Base-by-base conservation (phyloP, 176 grass and related monocot genomes). In the Ensete glaucum region DNA sequence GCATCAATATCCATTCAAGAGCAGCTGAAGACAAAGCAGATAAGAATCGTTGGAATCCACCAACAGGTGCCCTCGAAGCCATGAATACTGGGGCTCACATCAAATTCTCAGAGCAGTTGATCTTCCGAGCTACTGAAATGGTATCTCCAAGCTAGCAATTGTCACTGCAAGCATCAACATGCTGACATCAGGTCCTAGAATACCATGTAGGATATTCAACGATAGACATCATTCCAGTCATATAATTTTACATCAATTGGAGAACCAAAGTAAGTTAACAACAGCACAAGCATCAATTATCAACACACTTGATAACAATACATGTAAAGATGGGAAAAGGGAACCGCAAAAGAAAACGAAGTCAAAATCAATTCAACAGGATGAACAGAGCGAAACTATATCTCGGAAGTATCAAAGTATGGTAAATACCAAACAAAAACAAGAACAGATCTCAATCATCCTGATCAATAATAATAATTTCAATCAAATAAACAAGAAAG, bases 1-100 rank as follows among this genome's bases (percentile, higher is more conserved):
- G 56, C 76, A 97, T 93, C 85, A 97, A 83, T 48, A 90, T 85
- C 93, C 89, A 90, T 77, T 97, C 93, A 9, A 90, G 85, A 72
- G 84, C 80, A 2, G 84, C 90, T 0, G 77, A 82, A 9, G 93
- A 93, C 17, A 97, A 64, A 9, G 76, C 24, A n/a, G 63, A 64
- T 8, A 83, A 85, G 26, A 88, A 50, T 58, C 67, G 60, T 16
- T 53, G 72, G 24, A 65, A 43, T 12, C 16, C 29, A 53, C 65
- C 70, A 17, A 54, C 65, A 56, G 65, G 49, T 34, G 20, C 24
- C 72, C 27, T 74, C 16, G 53, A 74, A 56, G 23, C 72, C 72
- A 74, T 74, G 15, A 12, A 14, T 58, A 43, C 4, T 6, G 34
- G 34, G 34, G 34, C 34, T 57, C 55, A 43, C 72, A 74, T 55